phyloP scores from a whole-genome alignment of 129 eudicot species.

The Silybum marianum region DNA sequence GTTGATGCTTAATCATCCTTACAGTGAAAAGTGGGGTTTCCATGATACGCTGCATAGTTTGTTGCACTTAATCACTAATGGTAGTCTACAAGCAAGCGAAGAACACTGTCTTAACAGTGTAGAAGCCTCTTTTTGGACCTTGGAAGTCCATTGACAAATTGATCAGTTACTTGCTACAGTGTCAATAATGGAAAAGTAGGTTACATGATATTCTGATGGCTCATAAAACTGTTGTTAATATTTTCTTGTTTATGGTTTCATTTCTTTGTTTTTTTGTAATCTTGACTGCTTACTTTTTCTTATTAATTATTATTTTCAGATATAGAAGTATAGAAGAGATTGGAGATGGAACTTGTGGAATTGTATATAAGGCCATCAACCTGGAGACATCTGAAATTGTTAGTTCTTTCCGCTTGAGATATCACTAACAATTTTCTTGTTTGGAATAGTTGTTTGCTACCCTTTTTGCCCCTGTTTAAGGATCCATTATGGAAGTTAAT shows the following conservation, averaged over 20 bases:
- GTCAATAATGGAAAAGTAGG: constrained; percentile 73
- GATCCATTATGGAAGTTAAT: background rate
- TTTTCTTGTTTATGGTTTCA: background rate
- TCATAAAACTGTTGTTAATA: background rate
- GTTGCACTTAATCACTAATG: constrained; percentile 41
- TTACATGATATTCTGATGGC: constrained; percentile 2
- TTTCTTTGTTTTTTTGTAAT: background rate
- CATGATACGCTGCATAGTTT: constrained; percentile 44
- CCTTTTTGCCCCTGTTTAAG: background rate
- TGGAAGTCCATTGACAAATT: constrained; percentile 67
- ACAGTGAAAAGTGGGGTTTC: constrained; percentile 55
- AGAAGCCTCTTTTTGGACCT: constrained; percentile 66
- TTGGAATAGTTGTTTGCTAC: background rate
- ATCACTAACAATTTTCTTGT: constrained; percentile 15
- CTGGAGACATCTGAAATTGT: constrained; percentile 76
- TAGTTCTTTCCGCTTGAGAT: constrained; percentile 33
- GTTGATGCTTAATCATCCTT: constrained; percentile 48
- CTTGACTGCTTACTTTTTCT: constrained; percentile 21
- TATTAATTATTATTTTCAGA: constrained; percentile 42
- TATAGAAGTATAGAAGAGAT: constrained; percentile 81
- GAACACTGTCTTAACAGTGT: constrained; percentile 71
- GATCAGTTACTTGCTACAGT: constrained; percentile 27
- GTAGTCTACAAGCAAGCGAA: constrained; percentile 46
- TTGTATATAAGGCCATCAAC: constrained; percentile 86
- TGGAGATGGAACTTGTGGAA: constrained; percentile 98